A percentile compares a stretch with the other conserved stretches of the same genome.
Conservation (phyloP, 164 flowering plant genomes). For the Houttuynia cordata region DNA sequence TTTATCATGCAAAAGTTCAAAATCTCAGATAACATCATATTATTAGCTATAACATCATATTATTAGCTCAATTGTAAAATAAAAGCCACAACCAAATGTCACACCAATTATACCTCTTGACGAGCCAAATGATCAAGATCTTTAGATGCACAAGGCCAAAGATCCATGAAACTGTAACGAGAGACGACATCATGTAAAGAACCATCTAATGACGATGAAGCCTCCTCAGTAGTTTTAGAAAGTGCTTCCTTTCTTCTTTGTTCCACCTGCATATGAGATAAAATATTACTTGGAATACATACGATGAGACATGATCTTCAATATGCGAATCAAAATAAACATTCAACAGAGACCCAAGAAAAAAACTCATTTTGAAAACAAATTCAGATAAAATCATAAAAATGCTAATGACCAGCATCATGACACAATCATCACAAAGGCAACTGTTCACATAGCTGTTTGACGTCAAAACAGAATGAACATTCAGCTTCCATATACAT, state of each 20-base stretch:
- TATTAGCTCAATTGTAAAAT: too few species aligned
- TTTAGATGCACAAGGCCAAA: constrained; percentile 88
- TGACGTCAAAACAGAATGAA: too few species aligned
- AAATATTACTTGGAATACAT: background rate
- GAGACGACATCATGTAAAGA: constrained; percentile 85
- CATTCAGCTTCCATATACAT: background rate
- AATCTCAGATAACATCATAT: background rate
- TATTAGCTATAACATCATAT: too few species aligned
- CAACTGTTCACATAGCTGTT: too few species aligned
- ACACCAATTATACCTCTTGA: constrained; percentile 48
- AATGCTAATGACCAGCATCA: too few species aligned
- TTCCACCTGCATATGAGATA: constrained; percentile 50
- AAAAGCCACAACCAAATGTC: background rate
- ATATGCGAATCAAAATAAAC: background rate
- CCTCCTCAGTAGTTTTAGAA: constrained; percentile 56
- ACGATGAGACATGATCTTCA: background rate
- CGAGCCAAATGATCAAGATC: constrained; percentile 78
- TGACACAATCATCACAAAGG: too few species aligned
- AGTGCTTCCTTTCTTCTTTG: constrained; percentile 93
- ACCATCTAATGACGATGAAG: constrained; percentile 38
- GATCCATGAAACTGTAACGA: constrained; percentile 89
- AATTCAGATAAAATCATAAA: too few species aligned
- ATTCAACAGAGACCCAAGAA: background rate
- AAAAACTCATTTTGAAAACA: too few species aligned
- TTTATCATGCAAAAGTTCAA: too few species aligned